phyloP scores from a whole-genome alignment of 257 asterid genomes.

The Fraxinus cuspidata region DNA sequence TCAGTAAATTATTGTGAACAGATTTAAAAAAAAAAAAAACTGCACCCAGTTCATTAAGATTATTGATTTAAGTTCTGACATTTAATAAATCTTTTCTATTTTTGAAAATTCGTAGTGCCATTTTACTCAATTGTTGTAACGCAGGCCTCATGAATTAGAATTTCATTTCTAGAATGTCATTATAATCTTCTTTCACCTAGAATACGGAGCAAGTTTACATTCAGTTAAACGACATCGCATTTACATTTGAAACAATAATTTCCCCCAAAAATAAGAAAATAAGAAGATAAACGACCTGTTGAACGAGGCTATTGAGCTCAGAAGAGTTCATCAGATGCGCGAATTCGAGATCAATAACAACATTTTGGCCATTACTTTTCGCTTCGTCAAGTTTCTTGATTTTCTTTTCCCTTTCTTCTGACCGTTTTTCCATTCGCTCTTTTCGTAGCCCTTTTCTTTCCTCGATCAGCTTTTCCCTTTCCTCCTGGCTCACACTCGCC shows the following conservation, averaged over 20 bases:
- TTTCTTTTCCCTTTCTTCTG: slow-evolving; percentile 63
- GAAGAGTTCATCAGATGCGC: slow-evolving; percentile 68
- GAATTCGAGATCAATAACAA: slow-evolving; percentile 85
- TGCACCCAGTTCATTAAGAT: neutral
- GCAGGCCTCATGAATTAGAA: neutral
- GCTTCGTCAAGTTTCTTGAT: slow-evolving; percentile 62
- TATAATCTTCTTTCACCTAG: neutral
- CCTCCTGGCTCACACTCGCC: slow-evolving; percentile 55
- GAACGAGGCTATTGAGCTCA: slow-evolving; percentile 83
- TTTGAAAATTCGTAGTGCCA: neutral
- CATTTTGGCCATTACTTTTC: slow-evolving; percentile 62
- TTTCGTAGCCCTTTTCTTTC: slow-evolving; percentile 53
- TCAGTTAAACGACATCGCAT: slow-evolving; percentile 1
- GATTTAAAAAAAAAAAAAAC: neutral
- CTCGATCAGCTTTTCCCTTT: slow-evolving; percentile 61
- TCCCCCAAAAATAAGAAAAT: too few relatives aligned
- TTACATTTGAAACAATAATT: neutral
- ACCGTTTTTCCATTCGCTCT: slow-evolving; percentile 69
- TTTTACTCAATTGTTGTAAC: neutral
- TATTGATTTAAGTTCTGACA: neutral
- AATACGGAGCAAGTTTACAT: neutral
- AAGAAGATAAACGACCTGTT: slow-evolving; percentile 60
- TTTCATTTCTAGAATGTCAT: neutral
- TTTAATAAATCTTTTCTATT: neutral
- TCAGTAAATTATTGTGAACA: neutral